Base-by-base conservation (phyloP, 164 flowering plant species). In the Echeveria elegans region DNA sequence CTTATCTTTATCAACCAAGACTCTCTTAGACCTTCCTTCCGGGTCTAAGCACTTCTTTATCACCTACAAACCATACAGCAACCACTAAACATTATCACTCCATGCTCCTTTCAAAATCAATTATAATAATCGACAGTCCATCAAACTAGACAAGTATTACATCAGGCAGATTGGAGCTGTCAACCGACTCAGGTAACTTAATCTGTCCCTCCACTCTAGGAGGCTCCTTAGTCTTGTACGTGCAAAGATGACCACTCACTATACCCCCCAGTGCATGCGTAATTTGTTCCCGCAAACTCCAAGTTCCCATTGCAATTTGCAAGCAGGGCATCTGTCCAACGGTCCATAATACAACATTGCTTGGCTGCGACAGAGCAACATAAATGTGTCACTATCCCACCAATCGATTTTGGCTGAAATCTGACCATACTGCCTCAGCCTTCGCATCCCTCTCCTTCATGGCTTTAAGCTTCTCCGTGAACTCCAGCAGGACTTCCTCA, bases 181-280 rank as follows among this genome's bases (percentile, higher is more conserved):
- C 67, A 19, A 82, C 78, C 7, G 80, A 79, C 21, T 81, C 80
- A 0, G 95, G 89, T 14, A 88, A 43, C 34, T 82, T 79, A 43
- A 76, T 43, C 0, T 78, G 73, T 16, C 81, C 85, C 0, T 80
- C 69, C 64, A 41, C 85, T 71, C 98, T 79, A 7, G 85, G 82
- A 4, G 92, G 85, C 16, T 76, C 79, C 58, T 63, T 84, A 3
- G 95, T 80, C 24, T 38, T 77, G 72, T 43, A 92, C 6, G 76
- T 83, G 78, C 96, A 89, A n/a, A 30, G 78, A 66, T 2, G 88
- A 81, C 95, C 96, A 92, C 66, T 87, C 96, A 66, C 87, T 86
- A 32, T 78, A 79, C 1, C 64, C 23, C 3, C 87, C 86, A 4
- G 36, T 75, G 80, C 96, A 92, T 0, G 63, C 16, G 67, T 84